Percentiles rank a stretch among this genome's conserved stretches.
Conservation (phyloP, 106 monocot genomes). For the Dendrobium nobile region DNA sequence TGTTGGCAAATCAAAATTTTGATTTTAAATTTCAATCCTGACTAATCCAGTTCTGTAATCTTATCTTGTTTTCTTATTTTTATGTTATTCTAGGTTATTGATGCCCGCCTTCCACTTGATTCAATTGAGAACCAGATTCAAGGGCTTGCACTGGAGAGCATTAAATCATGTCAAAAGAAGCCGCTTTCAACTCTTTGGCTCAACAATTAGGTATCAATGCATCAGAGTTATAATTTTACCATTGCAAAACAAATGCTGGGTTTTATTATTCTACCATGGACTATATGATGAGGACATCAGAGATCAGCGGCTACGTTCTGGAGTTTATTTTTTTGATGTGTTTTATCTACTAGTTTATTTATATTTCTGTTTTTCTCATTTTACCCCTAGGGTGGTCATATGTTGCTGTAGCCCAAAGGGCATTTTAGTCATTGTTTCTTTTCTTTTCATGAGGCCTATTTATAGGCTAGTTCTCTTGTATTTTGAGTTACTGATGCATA, state of each 20-base stretch:
- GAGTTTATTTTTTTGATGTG: no score
- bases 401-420: no score
- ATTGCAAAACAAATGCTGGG: neutral
- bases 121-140: constrained; percentile 8
- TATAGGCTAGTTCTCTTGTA: no score
- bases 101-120: neutral
- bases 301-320: no score
- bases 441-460: no score
- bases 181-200: constrained; percentile 1
- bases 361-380: no score
- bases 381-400: no score
- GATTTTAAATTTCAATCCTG: no score
- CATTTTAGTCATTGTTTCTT: no score
- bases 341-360: no score
- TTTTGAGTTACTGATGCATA: no score
- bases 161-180: constrained; percentile 1
- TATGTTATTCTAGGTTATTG: neutral
- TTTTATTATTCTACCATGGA: neutral
- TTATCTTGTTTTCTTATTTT: neutral
- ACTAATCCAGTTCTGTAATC: neutral
- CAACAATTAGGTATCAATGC: neutral
- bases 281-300: neutral
- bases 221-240: neutral
- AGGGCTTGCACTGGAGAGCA: constrained; percentile 4
- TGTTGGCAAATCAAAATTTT: no score